phyloP scores from a whole-genome alignment of 352 stramenopile species.

The Phytopythium aichiense region DNA sequence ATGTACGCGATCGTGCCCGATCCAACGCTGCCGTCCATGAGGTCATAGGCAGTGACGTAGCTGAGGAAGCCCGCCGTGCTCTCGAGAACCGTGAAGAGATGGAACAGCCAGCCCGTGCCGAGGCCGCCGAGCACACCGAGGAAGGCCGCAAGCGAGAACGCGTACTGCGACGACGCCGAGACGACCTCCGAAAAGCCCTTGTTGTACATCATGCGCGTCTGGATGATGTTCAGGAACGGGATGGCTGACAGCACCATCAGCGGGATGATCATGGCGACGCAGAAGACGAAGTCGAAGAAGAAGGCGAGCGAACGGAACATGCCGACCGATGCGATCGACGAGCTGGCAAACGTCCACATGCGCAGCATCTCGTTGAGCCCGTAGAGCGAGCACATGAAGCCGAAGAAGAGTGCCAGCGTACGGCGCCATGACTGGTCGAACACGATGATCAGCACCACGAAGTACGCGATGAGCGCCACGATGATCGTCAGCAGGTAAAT shows the following conservation, averaged over 20 bases:
- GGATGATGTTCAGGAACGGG: constrained; percentile 84
- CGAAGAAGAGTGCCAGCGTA: constrained; percentile 72
- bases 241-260: constrained; percentile 79
- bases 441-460: constrained; percentile 37
- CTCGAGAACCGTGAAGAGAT: constrained; percentile 72
- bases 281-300: constrained; percentile 86
- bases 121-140: constrained; percentile 67
- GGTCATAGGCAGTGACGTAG: constrained; percentile 73
- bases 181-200: constrained; percentile 85
- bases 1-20: constrained; percentile 64
- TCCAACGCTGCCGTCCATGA: constrained; percentile 55
- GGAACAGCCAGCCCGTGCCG: constrained; percentile 76
- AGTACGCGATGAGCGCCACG: constrained; percentile 36
- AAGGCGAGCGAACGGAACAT: constrained; percentile 82
- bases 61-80: constrained; percentile 71
- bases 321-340: constrained; percentile 52
- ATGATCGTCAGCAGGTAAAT: constrained; percentile 48
- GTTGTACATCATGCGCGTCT: constrained; percentile 91
- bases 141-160: constrained; percentile 76
- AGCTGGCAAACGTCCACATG: constrained; percentile 77
- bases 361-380: constrained; percentile 83
- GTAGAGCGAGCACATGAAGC: constrained; percentile 71
- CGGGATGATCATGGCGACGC: constrained; percentile 64
- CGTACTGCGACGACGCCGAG: constrained; percentile 83
- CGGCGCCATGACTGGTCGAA: constrained; percentile 29